These are phyloP conservation scores for Arabidopsis hybrid DNA, from an alignment of 441 rosid species.

Conservation along the genomic window DNA sequence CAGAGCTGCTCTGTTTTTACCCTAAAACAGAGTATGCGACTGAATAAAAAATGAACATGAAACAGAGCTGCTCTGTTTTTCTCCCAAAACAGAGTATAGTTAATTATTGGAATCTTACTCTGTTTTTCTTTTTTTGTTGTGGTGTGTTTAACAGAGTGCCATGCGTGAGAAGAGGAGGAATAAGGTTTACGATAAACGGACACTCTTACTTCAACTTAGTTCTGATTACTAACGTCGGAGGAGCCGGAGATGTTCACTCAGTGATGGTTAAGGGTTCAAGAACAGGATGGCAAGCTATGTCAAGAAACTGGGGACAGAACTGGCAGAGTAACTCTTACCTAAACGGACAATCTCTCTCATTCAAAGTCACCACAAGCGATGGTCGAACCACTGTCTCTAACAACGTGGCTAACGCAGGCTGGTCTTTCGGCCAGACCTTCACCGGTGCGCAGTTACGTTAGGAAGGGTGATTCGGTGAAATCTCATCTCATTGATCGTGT, in stretches of 20 bases:
- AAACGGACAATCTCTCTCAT: slow-evolving; percentile 73
- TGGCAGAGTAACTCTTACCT: slow-evolving; percentile 78
- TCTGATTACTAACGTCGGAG: slow-evolving; percentile 74
- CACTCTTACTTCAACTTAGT: slow-evolving; percentile 81
- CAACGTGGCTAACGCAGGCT: slow-evolving; percentile 64
- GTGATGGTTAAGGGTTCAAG: slow-evolving; percentile 64
- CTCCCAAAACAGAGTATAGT: background rate
- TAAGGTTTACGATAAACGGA: slow-evolving; percentile 77
- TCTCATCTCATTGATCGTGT: slow-evolving; percentile 16
- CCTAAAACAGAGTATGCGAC: background rate
- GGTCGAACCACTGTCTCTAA: slow-evolving; percentile 58
- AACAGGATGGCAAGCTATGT: slow-evolving; percentile 78
- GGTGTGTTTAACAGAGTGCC: slow-evolving; percentile 54
- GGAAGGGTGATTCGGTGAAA: background rate
- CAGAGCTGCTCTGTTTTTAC: slow-evolving; percentile 15
- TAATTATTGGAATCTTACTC: background rate
- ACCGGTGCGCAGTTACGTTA: slow-evolving; percentile 74
- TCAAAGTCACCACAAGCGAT: slow-evolving; percentile 73
- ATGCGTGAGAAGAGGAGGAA: slow-evolving; percentile 71
- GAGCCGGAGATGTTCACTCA: slow-evolving; percentile 74
- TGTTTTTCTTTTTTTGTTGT: slow-evolving; percentile 1
- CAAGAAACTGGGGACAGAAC: slow-evolving; percentile 87
- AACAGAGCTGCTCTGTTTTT: slow-evolving; percentile 37
- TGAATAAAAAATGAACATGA: background rate
- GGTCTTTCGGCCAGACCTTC: slow-evolving; percentile 85